Conservation (phyloP, 2,329 filamentous ascomycete species). For the Aspergillus latus region DNA sequence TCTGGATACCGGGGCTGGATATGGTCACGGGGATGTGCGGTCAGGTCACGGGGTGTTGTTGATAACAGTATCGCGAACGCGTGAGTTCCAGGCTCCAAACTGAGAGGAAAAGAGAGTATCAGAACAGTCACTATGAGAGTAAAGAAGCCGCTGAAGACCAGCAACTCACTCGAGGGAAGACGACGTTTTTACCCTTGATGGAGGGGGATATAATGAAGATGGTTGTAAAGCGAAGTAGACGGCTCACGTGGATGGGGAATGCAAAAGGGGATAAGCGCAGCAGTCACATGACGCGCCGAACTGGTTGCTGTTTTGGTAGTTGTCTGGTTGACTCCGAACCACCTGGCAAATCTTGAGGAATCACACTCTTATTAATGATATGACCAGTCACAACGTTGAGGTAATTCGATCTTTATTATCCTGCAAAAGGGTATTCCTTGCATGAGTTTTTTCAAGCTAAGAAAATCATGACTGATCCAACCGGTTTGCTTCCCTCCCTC, state of each 20-base stretch:
- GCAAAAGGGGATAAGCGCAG: conserved; percentile 8
- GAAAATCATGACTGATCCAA: conserved; percentile 11
- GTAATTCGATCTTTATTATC: neutral
- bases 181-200: conserved; percentile 28
- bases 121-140: too few species aligned
- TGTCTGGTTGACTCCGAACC: neutral
- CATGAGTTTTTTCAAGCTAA: neutral
- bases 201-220: conserved; percentile 29
- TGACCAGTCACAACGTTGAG: conserved; percentile 1
- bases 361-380: conserved; percentile 7
- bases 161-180: conserved; percentile 15
- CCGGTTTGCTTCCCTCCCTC: conserved; percentile 21
- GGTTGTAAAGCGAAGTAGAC: conserved; percentile 19
- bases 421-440: conserved; percentile 1
- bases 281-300: too few species aligned
- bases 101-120: too few species aligned
- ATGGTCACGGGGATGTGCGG: neutral
- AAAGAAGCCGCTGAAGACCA: too few species aligned
- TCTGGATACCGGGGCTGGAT: too few species aligned
- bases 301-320: too few species aligned
- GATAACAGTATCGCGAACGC: too few species aligned
- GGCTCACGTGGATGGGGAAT: conserved; percentile 42
- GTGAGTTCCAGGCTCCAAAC: too few species aligned
- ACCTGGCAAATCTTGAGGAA: neutral
- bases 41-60: neutral